phyloP scores from a whole-genome alignment of 2,329 filamentous ascomycete species.

The Zalaria obscura region DNA sequence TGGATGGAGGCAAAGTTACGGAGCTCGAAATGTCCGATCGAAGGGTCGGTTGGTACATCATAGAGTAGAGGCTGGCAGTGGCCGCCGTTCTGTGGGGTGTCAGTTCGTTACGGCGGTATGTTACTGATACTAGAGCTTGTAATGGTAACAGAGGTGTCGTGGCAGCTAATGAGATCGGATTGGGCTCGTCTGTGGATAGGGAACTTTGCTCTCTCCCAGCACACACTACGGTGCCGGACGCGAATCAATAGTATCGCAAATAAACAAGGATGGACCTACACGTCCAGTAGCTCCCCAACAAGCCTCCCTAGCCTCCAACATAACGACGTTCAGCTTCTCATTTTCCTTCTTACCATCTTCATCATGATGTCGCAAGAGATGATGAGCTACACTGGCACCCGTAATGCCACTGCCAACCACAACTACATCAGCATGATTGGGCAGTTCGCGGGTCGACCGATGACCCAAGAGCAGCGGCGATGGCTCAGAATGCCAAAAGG shows the following conservation, averaged over 20 bases:
- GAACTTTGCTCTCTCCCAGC: background rate
- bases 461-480: constrained; percentile 52
- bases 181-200: no score
- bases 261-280: constrained; percentile 32
- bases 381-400: constrained; percentile 55
- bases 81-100: constrained; percentile 28
- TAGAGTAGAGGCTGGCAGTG: constrained; percentile 66
- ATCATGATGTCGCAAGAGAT: constrained; percentile 16
- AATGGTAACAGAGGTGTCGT: background rate
- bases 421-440: constrained; percentile 49
- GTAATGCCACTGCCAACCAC: constrained; percentile 66
- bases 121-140: background rate
- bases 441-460: constrained; percentile 49
- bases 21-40: constrained; percentile 56
- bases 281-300: constrained; percentile 76
- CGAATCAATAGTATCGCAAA: no score
- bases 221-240: background rate
- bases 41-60: constrained; percentile 35
- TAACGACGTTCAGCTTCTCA: constrained; percentile 41
- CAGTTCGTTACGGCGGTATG: background rate
- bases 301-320: constrained; percentile 66
- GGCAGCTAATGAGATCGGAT: no score
- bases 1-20: constrained; percentile 49
- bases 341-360: constrained; percentile 27
- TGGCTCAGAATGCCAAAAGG: constrained; percentile 63